A percentile compares a stretch with the other conserved stretches of the same genome.
Conservation (phyloP, 805 yeast genomes). For the Starmera amethionina region DNA sequence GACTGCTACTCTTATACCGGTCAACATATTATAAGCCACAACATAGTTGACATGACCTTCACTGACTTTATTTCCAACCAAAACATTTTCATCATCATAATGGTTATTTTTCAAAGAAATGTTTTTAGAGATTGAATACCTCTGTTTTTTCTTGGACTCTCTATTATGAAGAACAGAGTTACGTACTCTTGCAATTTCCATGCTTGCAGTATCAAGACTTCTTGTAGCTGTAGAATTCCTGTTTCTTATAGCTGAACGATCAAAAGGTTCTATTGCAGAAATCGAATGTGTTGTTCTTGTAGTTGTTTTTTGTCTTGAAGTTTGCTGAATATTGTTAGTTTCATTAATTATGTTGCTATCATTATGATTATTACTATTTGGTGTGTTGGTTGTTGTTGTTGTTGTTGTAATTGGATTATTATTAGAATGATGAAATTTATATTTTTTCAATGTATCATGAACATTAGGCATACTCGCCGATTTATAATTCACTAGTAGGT, state of each 20-base stretch:
- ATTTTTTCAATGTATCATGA: not conserved
- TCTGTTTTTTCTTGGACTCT: slow-evolving; percentile 29
- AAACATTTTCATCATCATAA: slow-evolving; percentile 44
- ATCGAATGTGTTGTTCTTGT: slow-evolving; percentile 2
- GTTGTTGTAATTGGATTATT: not conserved
- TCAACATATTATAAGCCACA: slow-evolving; percentile 93
- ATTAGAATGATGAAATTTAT: not conserved
- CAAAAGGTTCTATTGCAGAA: not conserved
- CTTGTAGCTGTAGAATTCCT: slow-evolving; percentile 15
- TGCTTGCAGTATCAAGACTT: slow-evolving; percentile 26
- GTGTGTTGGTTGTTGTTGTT: not conserved
- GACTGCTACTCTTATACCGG: slow-evolving; percentile 93
- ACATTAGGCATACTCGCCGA: not conserved
- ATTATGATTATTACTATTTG: not conserved
- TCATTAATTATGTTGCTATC: not conserved
- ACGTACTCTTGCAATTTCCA: slow-evolving; percentile 43
- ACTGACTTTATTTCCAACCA: slow-evolving; percentile 72
- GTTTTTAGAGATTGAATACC: not conserved
- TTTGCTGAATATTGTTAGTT: slow-evolving; percentile 1
- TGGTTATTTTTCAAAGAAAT: no score
- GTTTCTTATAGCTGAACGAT: slow-evolving; percentile 1
- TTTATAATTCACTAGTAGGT: not conserved
- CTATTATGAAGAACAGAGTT: slow-evolving; percentile 36
- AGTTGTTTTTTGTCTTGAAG: slow-evolving; percentile 11
- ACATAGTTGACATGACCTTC: slow-evolving; percentile 93